These are phyloP conservation scores for Alternaria triticimaculans DNA, from an alignment of 2,329 filamentous ascomycete species.

Conservation along the genomic window DNA sequence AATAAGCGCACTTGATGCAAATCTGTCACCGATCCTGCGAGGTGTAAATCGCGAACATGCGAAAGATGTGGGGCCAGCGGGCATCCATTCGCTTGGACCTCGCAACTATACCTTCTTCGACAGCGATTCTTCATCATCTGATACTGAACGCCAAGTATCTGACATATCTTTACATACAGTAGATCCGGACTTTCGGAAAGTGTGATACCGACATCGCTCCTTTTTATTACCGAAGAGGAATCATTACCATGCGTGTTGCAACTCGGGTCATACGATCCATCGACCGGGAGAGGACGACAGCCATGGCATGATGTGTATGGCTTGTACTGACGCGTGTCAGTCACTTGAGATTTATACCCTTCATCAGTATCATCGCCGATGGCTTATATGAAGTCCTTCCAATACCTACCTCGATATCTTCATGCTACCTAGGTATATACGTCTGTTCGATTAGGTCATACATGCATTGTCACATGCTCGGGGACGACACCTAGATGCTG, in stretches of 20 bases:
- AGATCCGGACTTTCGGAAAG: not conserved
- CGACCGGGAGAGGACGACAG: not conserved
- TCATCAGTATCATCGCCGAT: not conserved
- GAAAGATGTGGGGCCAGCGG: not conserved
- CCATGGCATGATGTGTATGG: not conserved
- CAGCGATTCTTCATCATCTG: not conserved
- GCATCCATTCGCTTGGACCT: not conserved
- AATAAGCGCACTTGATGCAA: not conserved
- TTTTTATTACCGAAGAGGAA: not conserved
- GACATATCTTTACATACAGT: not conserved
- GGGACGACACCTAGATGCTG: not conserved
- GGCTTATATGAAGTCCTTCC: not conserved
- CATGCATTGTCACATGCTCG: not conserved
- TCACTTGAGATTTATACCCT: not conserved
- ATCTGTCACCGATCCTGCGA: slow-evolving; percentile 2
- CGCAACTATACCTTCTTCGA: slow-evolving; percentile 2
- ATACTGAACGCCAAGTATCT: not conserved
- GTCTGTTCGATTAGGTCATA: not conserved
- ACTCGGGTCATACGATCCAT: not conserved
- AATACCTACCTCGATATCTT: not conserved
- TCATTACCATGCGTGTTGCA: not conserved
- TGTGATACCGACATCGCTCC: not conserved
- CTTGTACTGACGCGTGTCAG: not conserved
- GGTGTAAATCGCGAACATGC: not conserved
- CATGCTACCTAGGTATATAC: not conserved